Evolutionary conservation across 345 rosid genomes (phyloP), one percentile per base, ranked within the genome.

Genomic region (Cardamine occulta): DNA sequence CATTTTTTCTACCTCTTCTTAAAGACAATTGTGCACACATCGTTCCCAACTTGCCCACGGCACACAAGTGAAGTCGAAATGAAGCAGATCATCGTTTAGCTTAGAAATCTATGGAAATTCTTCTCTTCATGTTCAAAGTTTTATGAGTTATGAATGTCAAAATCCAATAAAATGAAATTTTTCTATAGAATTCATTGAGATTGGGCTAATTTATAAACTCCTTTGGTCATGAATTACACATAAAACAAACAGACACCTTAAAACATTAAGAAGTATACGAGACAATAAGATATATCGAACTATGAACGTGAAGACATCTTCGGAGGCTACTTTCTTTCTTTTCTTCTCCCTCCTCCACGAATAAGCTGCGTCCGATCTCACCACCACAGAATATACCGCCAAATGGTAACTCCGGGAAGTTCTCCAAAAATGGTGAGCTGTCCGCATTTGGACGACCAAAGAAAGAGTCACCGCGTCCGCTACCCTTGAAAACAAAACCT

Each of bases 351-450:
- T 55, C 72, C 19, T 63, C 66, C 13, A 14, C 23, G 13, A n/a
- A 48, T 49, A 49, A 37, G 34, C 86, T 80, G 34, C 93, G 87
- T 4, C 88, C 87, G 4, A 91, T 87, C 73, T 93, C 97, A 66
- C 96, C 93, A 0, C 68, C 48, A 15, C 97, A 88, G 64, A 82
- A 88, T 56, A 84, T 75, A 77, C 97, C 97, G 0, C 88, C 89
- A 51, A 85, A 8, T 0, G 89, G 93, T 57, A 79, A 79, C 58
- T 57, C 85, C 0, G 97, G 91, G 58, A 86, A 91, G 84, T 87
- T 91, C 52, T 89, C 86, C 66, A 76, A 26, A 63, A 93, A 77
- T 1, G 97, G 97, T 7, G 81, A 83, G 79, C 85, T 82, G 51
- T 93, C 88, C 0, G 80, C 84, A 13, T 88, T 76, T 49, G 2